phyloP scores from a whole-genome alignment of 345 rosid genomes.

The Dipteronia sinensis region DNA sequence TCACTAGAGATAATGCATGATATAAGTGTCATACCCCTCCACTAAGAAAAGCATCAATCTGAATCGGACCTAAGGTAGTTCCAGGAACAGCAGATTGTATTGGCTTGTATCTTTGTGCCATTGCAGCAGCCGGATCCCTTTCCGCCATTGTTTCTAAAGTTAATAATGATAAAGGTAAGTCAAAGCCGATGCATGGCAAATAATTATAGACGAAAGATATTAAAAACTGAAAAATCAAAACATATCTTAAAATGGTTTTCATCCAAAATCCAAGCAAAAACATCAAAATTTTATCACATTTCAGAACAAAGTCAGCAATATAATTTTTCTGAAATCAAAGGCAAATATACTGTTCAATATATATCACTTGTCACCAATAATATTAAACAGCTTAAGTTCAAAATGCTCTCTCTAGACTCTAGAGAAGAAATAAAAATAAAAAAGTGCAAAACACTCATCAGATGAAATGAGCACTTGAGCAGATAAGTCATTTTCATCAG shows the following conservation, averaged over 20 bases:
- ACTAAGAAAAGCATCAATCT: slow-evolving; percentile 86
- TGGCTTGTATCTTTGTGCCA: slow-evolving; percentile 85
- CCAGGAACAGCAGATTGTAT: slow-evolving; percentile 98
- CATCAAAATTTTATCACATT: background rate
- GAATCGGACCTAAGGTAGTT: slow-evolving; percentile 94
- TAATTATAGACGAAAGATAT: background rate
- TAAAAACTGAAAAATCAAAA: background rate
- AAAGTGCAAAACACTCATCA: background rate
- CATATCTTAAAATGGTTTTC: too few relatives aligned
- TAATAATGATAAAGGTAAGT: background rate
- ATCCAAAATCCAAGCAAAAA: background rate
- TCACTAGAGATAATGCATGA: background rate
- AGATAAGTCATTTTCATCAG: too few relatives aligned
- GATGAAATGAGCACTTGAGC: background rate
- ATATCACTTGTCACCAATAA: background rate
- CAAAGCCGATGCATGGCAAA: background rate
- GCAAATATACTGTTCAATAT: background rate
- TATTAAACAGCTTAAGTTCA: background rate
- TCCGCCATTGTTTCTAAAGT: slow-evolving; percentile 71
- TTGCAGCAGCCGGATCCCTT: slow-evolving; percentile 91
- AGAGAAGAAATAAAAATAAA: background rate
- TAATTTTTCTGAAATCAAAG: too few relatives aligned
- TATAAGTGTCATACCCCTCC: slow-evolving; percentile 67
- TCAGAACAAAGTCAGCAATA: background rate
- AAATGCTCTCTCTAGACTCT: background rate